phyloP scores from a whole-genome alignment of 768 basidiomycete species.

The Podaxis rugospora region DNA sequence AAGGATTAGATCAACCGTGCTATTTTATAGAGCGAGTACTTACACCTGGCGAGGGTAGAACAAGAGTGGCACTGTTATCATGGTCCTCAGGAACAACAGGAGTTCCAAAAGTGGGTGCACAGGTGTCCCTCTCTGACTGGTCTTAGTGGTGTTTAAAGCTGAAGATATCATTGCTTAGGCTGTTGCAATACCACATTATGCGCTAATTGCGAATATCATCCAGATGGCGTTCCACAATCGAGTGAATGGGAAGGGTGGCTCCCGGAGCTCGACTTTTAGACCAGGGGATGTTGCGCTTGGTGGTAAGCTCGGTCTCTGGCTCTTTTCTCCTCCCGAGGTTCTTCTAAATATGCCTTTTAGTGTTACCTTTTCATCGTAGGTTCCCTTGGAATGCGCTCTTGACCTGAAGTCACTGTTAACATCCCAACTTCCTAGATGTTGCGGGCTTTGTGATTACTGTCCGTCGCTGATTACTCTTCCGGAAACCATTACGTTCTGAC shows the following conservation, averaged over 20 bases:
- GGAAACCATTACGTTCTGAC: constrained; percentile 10
- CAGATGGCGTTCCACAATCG: constrained; percentile 43
- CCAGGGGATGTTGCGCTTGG: constrained; percentile 48
- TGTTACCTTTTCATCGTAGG: constrained; percentile 42
- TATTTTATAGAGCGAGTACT: constrained; percentile 41
- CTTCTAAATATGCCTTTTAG: constrained; percentile 16
- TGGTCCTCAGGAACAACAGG: constrained; percentile 74
- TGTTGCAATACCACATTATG: constrained; percentile 49
- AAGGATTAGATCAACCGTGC: constrained; percentile 17
- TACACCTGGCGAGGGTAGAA: constrained; percentile 49
- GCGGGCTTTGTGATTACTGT: constrained; percentile 53
- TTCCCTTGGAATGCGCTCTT: constrained; percentile 11
- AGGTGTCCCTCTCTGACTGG: neutral
- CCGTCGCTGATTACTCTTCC: constrained; percentile 15
- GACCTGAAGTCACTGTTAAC: neutral
- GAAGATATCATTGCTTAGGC: constrained; percentile 27
- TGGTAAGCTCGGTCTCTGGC: constrained; percentile 17
- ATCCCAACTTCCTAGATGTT: constrained; percentile 17
- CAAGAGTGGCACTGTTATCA: constrained; percentile 54
- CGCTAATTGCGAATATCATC: constrained; percentile 51
- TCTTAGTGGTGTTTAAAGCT: neutral
- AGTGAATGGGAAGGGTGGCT: constrained; percentile 19
- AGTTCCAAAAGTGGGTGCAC: constrained; percentile 46
- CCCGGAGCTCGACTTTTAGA: constrained; percentile 31
- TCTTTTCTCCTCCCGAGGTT: constrained; percentile 4